phyloP scores from a whole-genome alignment of 2,329 filamentous ascomycete species.

The Beauveria medogensis region DNA sequence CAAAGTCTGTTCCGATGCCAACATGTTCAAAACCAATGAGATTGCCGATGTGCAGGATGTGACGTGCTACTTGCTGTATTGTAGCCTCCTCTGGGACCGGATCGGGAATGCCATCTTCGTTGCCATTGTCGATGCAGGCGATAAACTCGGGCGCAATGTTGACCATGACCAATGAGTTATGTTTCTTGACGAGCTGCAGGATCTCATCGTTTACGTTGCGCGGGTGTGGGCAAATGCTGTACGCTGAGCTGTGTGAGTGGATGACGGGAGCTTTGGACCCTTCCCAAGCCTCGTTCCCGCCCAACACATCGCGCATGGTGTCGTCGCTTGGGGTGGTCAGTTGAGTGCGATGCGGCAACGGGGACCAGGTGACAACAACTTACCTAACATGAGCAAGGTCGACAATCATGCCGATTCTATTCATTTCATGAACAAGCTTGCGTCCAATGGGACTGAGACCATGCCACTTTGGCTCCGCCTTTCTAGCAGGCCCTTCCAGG shows the following conservation, averaged over 20 bases:
- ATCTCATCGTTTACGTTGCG: conserved; percentile 86
- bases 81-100: conserved; percentile 62
- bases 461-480: conserved; percentile 53
- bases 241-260: conserved; percentile 80
- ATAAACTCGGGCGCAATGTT: conserved; percentile 83
- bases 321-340: conserved; percentile 44
- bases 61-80: conserved; percentile 66
- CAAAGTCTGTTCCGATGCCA: conserved; percentile 83
- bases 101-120: conserved; percentile 57
- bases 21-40: conserved; percentile 82
- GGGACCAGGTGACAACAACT: background rate
- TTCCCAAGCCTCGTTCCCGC: conserved; percentile 52
- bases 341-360: too few relatives aligned
- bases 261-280: conserved; percentile 77
- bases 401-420: conserved; percentile 87
- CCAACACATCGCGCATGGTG: conserved; percentile 79
- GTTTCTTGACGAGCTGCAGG: conserved; percentile 64
- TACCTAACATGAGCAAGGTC: conserved; percentile 66
- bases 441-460: conserved; percentile 68
- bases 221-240: conserved; percentile 75
- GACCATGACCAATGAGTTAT: conserved; percentile 77
- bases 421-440: conserved; percentile 77
- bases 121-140: conserved; percentile 56
- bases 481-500: conserved; percentile 40
- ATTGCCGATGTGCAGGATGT: conserved; percentile 75